phyloP scores from a whole-genome alignment of 441 rosid species.

The Capsella rubella region DNA sequence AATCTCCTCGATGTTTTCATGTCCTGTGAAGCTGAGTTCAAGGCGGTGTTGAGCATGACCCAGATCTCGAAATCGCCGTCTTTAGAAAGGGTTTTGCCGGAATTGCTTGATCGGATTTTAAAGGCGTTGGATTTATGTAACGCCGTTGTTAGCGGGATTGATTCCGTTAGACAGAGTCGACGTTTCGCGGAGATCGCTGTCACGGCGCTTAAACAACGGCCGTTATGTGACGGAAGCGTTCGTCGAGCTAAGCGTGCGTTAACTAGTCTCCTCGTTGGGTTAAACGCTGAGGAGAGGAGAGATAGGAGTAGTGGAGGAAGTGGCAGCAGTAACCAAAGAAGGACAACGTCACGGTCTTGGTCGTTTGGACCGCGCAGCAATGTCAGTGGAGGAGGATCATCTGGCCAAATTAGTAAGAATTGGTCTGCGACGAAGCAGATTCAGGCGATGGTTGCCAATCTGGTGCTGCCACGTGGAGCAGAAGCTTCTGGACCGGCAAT shows the following conservation, averaged over 20 bases:
- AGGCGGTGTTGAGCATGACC: conserved; percentile 61
- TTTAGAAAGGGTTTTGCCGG: conserved; percentile 71
- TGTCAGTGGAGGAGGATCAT: conserved; percentile 56
- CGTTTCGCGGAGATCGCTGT: conserved; percentile 78
- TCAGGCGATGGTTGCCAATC: conserved; percentile 75
- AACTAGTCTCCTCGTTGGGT: conserved; percentile 47
- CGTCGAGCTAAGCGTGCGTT: conserved; percentile 82
- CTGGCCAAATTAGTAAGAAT: conserved; percentile 56
- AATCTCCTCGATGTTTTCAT: conserved; percentile 75
- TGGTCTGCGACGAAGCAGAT: conserved; percentile 96
- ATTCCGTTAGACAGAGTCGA: conserved; percentile 65
- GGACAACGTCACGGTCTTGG: conserved; percentile 73
- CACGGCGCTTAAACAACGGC: conserved; percentile 65
- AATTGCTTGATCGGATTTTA: conserved; percentile 75
- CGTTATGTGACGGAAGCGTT: conserved; percentile 81
- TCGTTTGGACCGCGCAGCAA: conserved; percentile 77
- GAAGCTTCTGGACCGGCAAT: conserved; percentile 63
- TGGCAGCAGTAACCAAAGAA: conserved; percentile 27
- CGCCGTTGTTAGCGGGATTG: conserved; percentile 75
- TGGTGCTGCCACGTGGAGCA: conserved; percentile 70
- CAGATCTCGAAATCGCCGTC: conserved; percentile 72
- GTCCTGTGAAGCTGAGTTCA: conserved; percentile 88
- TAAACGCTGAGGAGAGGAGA: conserved; percentile 56
- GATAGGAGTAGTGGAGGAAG: conserved; percentile 43
- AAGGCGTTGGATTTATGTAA: conserved; percentile 82